Evolutionary conservation across 306 rosid genomes (phyloP).

Genomic region (Macrotyloma uniflorum): DNA sequence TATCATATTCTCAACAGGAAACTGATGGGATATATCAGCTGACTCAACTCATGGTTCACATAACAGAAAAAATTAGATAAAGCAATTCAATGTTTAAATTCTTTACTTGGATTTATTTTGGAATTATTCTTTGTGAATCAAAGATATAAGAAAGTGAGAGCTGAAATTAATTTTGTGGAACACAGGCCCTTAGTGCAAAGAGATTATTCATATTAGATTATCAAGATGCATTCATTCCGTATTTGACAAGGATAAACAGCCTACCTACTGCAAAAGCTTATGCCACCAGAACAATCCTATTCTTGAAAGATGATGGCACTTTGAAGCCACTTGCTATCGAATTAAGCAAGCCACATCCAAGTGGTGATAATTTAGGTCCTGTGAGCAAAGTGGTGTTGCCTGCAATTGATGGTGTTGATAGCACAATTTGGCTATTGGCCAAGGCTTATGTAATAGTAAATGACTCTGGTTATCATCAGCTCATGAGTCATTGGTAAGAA

Average conservation of each 20-base stretch:
- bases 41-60: background rate
- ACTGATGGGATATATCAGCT: background rate
- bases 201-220: constrained; percentile 72
- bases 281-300: constrained; percentile 66
- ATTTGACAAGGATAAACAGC: constrained; percentile 54
- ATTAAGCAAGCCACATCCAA: constrained; percentile 62
- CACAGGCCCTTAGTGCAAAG: constrained; percentile 57
- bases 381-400: constrained; percentile 37
- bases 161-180: background rate
- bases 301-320: constrained; percentile 67
- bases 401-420: background rate
- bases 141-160: background rate
- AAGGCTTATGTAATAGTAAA: constrained; percentile 71
- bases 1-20: background rate
- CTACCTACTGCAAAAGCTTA: constrained; percentile 49
- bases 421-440: constrained; percentile 66
- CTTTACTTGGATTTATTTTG: background rate
- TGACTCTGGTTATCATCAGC: constrained; percentile 75
- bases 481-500: constrained; percentile 63
- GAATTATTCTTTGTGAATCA: background rate
- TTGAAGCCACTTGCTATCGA: constrained; percentile 76
- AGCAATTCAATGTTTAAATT: background rate
- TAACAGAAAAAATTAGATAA: too few species aligned
- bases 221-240: constrained; percentile 69
- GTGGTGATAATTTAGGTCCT: constrained; percentile 56